These are phyloP conservation scores for Fraxinus ornus DNA, from an alignment of 305 asterid genomes.

Conservation along the genomic window DNA sequence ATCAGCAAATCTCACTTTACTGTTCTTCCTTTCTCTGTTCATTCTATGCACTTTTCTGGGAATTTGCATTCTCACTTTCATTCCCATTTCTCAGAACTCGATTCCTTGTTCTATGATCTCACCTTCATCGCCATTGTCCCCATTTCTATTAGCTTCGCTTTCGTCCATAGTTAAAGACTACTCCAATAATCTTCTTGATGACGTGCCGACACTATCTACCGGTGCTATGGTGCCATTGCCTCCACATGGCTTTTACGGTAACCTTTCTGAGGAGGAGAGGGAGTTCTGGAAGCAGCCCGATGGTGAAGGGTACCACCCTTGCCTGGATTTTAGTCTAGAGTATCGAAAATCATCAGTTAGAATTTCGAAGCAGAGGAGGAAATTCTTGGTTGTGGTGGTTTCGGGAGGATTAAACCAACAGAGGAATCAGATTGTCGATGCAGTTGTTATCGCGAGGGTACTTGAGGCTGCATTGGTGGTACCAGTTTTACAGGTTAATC, in stretches of 20 bases:
- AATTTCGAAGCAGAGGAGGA: slow-evolving; percentile 46
- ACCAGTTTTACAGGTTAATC: slow-evolving; percentile 62
- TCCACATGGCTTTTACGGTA: slow-evolving; percentile 25
- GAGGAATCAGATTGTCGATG: slow-evolving; percentile 67
- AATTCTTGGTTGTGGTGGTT: slow-evolving; percentile 63
- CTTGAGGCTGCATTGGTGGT: slow-evolving; percentile 58
- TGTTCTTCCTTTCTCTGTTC: slow-evolving; percentile 41
- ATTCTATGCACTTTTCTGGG: slow-evolving; percentile 37
- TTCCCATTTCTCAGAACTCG: slow-evolving; percentile 32
- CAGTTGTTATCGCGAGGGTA: slow-evolving; percentile 57
- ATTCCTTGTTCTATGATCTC: slow-evolving; percentile 35
- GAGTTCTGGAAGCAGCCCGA: slow-evolving; percentile 65
- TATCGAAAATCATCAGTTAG: slow-evolving; percentile 47
- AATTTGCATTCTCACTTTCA: slow-evolving; percentile 34
- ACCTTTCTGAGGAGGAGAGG: slow-evolving; percentile 38
- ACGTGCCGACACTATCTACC: slow-evolving; percentile 17
- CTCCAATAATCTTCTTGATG: not conserved
- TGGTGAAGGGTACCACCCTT: slow-evolving; percentile 53
- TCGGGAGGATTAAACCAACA: slow-evolving; percentile 76
- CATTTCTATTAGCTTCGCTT: slow-evolving; percentile 34
- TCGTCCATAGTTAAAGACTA: slow-evolving; percentile 24
- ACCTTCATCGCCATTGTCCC: slow-evolving; percentile 29
- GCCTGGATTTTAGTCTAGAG: slow-evolving; percentile 50
- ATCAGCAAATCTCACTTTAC: slow-evolving; percentile 26
- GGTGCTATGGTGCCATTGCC: slow-evolving; percentile 55